phyloP scores from a whole-genome alignment of 225 moss, liverwort and hornwort species.

The Climacium dendroides region DNA sequence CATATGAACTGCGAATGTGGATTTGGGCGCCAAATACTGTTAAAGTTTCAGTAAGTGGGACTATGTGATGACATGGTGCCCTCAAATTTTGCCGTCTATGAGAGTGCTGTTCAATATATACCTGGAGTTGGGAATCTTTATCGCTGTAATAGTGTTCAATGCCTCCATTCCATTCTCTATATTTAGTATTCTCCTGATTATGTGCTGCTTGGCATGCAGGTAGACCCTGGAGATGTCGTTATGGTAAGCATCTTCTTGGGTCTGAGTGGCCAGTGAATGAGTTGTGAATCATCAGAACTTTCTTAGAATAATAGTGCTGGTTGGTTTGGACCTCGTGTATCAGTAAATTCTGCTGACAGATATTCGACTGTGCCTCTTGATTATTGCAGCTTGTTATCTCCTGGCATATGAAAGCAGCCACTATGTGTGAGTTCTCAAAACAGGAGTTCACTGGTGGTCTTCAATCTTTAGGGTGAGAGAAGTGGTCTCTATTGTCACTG shows the following conservation, averaged over 20 bases:
- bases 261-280: background rate
- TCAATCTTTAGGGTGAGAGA: conserved; percentile 77
- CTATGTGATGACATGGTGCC: background rate
- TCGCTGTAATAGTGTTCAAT: background rate
- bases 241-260: conserved; percentile 45
- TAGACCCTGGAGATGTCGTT: conserved; percentile 88
- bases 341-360: background rate
- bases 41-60: background rate
- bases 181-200: background rate
- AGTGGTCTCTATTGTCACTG: background rate
- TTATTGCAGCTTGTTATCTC: conserved; percentile 72
- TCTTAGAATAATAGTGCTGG: background rate
- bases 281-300: background rate
- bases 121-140: background rate
- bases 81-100: background rate
- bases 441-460: conserved; percentile 87
- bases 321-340: background rate
- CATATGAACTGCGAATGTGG: background rate
- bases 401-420: conserved; percentile 98
- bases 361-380: background rate
- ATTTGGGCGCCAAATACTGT: background rate
- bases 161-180: background rate
- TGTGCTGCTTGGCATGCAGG: conserved; percentile 36
- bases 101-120: background rate
- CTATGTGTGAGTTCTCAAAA: conserved; percentile 97